phyloP scores from a whole-genome alignment of 2,329 filamentous ascomycete species.

The Claviceps pazoutovae region DNA sequence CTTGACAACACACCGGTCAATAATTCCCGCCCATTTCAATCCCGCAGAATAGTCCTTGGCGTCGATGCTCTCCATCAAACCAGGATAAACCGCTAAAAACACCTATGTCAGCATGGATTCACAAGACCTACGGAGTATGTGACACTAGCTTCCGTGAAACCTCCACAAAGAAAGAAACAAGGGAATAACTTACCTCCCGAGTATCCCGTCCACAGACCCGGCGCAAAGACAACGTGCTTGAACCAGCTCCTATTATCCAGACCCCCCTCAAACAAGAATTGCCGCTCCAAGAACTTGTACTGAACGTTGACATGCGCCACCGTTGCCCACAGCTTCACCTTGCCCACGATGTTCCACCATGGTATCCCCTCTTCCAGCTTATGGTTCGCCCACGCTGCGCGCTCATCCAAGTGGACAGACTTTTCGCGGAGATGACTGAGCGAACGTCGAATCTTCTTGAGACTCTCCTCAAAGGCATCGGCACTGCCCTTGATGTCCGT shows the following conservation, averaged over 20 bases:
- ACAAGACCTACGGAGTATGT: too few species aligned
- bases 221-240: constrained; percentile 90
- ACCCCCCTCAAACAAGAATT: constrained; percentile 63
- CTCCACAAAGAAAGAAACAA: not conserved
- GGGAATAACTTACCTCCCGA: constrained; percentile 46
- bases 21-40: constrained; percentile 44
- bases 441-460: constrained; percentile 24
- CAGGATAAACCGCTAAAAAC: constrained; percentile 42
- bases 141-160: not conserved
- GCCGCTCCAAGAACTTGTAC: constrained; percentile 73
- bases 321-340: constrained; percentile 46
- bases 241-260: constrained; percentile 76
- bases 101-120: constrained; percentile 5
- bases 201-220: constrained; percentile 85
- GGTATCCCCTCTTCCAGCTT: constrained; percentile 43
- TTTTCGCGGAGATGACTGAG: constrained; percentile 24
- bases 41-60: constrained; percentile 43
- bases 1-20: constrained; percentile 33
- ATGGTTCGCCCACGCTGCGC: constrained; percentile 26
- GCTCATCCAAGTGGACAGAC: constrained; percentile 31
- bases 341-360: constrained; percentile 67
- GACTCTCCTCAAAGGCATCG: constrained; percentile 24
- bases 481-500: constrained; percentile 20
- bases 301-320: constrained; percentile 59
- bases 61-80: constrained; percentile 48